These are phyloP conservation scores for Dioscorea cayenensis DNA, from an alignment of 116 monocot species.

Conservation along the genomic window DNA sequence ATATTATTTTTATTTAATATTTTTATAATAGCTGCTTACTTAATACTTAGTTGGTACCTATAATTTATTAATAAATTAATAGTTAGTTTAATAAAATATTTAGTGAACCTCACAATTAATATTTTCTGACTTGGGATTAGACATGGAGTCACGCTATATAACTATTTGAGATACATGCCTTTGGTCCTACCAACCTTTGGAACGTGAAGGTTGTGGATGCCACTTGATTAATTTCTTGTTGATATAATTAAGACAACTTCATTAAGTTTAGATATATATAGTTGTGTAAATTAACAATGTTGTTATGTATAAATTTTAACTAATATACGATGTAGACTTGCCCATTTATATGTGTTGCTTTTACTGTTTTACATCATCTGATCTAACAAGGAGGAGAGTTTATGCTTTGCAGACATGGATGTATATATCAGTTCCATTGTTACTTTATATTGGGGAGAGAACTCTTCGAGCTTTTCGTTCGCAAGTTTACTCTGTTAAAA, in stretches of 20 bases:
- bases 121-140: not conserved
- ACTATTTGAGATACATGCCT: not conserved
- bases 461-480: conserved; percentile 61
- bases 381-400: not conserved
- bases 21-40: too few relatives aligned
- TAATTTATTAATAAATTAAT: too few relatives aligned
- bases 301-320: too few relatives aligned
- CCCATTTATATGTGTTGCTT: not conserved
- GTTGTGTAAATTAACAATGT: too few relatives aligned
- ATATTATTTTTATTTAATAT: too few relatives aligned
- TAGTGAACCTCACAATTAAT: not conserved
- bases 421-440: conserved; percentile 66
- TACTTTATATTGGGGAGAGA: conserved; percentile 66
- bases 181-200: not conserved
- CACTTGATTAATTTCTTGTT: not conserved
- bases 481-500: conserved; percentile 59
- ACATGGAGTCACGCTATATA: conserved; percentile 3
- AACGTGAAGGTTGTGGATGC: not conserved
- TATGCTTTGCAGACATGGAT: conserved; percentile 63
- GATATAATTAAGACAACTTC: too few relatives aligned
- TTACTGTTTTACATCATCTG: not conserved
- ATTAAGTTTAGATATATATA: too few relatives aligned
- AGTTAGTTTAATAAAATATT: not conserved
- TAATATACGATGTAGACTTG: not conserved
- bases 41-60: too few relatives aligned